Evolutionary conservation across 352 stramenopile species (phyloP).

Genomic region (Blastocystis sp.): DNA sequence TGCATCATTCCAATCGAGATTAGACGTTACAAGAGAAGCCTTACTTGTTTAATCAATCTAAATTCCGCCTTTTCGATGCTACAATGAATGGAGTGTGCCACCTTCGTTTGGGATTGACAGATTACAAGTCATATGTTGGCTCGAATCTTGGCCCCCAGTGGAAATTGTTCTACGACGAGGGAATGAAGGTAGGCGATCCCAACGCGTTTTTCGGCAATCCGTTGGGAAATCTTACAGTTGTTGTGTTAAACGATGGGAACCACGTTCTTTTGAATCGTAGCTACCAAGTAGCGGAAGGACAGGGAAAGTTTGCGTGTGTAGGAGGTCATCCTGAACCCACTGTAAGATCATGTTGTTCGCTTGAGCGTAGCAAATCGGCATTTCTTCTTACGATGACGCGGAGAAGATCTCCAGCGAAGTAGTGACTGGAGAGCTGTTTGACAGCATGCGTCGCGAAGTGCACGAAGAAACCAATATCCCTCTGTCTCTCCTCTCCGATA

Average conservation of each 20-base stretch:
- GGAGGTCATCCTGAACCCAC: constrained; percentile 38
- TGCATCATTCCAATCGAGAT: not conserved
- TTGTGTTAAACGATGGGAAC: not conserved
- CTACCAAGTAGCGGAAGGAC: constrained; percentile 14
- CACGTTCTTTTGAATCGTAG: constrained; percentile 48
- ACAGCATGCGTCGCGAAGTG: constrained; percentile 26
- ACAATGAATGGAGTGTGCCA: not conserved
- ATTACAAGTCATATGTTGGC: constrained; percentile 52
- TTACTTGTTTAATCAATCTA: constrained; percentile 54
- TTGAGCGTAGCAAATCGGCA: not conserved
- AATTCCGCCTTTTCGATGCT: constrained; percentile 4
- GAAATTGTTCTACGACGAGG: constrained; percentile 2
- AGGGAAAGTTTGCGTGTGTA: not conserved
- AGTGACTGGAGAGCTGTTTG: constrained; percentile 5
- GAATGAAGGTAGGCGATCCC: not conserved
- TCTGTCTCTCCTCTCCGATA: not conserved
- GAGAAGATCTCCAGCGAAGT: not conserved
- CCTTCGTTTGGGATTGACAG: not conserved
- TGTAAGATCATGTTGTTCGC: not conserved
- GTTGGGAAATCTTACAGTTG: not conserved
- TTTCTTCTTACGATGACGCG: not conserved
- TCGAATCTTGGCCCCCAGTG: constrained; percentile 27
- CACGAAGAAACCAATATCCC: constrained; percentile 44
- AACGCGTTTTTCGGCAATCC: constrained; percentile 31
- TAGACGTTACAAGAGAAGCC: constrained; percentile 32